Conservation (phyloP, 176 grass and related monocot genomes). For the Microstegium vimineum region DNA sequence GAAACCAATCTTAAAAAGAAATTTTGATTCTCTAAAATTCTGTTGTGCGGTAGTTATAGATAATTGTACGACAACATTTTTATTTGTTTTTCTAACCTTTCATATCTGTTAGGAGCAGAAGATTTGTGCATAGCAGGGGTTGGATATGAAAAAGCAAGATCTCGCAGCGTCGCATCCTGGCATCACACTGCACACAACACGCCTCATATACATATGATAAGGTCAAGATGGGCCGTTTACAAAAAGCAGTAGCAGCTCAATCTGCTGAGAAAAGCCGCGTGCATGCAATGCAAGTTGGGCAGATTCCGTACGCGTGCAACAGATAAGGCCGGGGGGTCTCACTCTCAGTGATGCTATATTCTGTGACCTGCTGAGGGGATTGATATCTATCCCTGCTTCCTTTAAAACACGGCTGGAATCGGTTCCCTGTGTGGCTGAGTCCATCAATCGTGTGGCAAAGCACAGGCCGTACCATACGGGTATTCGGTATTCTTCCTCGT, state of each 20-base stretch:
- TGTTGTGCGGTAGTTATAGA: background rate
- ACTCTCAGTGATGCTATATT: no score
- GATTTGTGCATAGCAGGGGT: background rate
- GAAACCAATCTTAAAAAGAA: no score
- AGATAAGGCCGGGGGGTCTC: slow-evolving; percentile 21
- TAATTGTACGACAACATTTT: slow-evolving; percentile 7
- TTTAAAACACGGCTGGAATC: no score
- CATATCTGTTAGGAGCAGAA: background rate
- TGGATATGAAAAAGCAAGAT: slow-evolving; percentile 29
- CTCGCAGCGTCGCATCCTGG: slow-evolving; percentile 9
- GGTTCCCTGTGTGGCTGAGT: background rate
- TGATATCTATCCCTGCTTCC: background rate
- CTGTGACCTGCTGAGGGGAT: no score
- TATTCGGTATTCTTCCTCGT: no score
- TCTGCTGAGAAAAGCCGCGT: slow-evolving; percentile 26
- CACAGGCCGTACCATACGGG: no score
- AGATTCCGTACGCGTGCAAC: slow-evolving; percentile 22
- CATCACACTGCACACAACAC: slow-evolving; percentile 3
- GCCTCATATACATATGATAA: background rate
- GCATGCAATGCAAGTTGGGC: slow-evolving; percentile 3
- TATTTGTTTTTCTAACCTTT: slow-evolving; percentile 11
- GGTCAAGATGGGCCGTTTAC: no score
- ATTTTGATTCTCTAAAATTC: no score
- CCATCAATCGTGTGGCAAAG: no score
- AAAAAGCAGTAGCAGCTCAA: background rate